Evolutionary conservation across 257 asterid genomes (phyloP).

Genomic region (Sherardia arvensis): DNA sequence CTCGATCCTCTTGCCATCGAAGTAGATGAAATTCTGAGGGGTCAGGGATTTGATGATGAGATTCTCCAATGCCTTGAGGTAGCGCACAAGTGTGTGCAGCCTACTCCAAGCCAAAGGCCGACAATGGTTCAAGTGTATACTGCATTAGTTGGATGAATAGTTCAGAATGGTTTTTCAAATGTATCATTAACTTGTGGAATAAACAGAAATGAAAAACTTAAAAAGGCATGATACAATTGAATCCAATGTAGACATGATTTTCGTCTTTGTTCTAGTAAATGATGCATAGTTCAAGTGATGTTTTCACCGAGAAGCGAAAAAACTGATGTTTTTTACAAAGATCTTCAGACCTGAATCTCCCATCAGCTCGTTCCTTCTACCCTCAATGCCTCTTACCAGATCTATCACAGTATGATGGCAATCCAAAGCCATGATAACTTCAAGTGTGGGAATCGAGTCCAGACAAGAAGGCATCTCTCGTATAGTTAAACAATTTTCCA

Average conservation of each 20-base stretch:
- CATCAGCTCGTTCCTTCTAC: not conserved
- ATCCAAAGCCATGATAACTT: not conserved
- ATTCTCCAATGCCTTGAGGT: conserved; percentile 6
- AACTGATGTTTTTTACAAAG: not conserved
- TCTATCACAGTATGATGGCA: not conserved
- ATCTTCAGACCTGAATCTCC: not conserved
- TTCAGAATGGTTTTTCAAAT: too few species aligned
- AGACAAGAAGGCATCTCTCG: not conserved
- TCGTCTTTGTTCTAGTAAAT: too few species aligned
- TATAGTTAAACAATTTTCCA: not conserved
- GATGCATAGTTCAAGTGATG: too few species aligned
- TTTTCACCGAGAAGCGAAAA: too few species aligned
- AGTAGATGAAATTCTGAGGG: conserved; percentile 3
- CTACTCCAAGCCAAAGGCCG: conserved; percentile 15
- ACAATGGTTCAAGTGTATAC: too few species aligned
- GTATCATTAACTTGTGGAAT: too few species aligned
- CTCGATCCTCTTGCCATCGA: not conserved
- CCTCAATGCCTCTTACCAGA: not conserved
- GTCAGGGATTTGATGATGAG: conserved; percentile 10
- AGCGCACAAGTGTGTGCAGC: conserved; percentile 14
- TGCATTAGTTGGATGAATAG: too few species aligned
- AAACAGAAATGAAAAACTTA: too few species aligned
- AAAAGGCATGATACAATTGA: too few species aligned
- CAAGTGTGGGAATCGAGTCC: not conserved
- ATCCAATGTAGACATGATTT: too few species aligned